Base-by-base conservation (phyloP, 2,329 filamentous ascomycete species). In the Fusarium mangiferae region DNA sequence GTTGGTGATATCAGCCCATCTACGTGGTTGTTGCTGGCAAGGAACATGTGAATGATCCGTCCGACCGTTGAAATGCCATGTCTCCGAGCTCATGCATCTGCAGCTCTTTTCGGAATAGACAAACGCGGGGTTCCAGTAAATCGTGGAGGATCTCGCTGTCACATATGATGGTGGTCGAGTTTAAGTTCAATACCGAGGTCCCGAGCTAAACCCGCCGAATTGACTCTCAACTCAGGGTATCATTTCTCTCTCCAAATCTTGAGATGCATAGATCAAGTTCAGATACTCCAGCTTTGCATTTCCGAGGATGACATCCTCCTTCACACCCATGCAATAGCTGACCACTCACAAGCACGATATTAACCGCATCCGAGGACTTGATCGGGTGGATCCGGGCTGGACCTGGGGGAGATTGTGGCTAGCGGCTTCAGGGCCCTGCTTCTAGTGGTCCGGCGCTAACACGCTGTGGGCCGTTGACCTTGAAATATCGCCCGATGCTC, bases 351-450 rank as follows among this genome's bases (percentile, higher is more conserved):
- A 9, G 41, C 49, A 39, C 48, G 48, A 55, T 42, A 52, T 64
- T 65, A 54, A 68, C 71, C 58, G 55, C 54, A n/a, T 59, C 58
- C 51, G 58, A 66, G 71, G 66, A 61, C 49, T 41, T 26, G 30
- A 64, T 74, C 71, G 71, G 71, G 71, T 72, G 71, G 71, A 74
- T 62, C 67, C 71, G 71, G 71, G 71, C 71, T 72, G 71, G 62
- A 72, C 68, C 71, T 65, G 71, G 71, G 71, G 68, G 68, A 67
- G 24, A 35, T 11, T 67, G 26, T 42, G 46, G 46, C 55, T 74
- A 68, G 71, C 67, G 71, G 60, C 22, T 36, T 59, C 61, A 67
- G 59, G 57, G 36, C 42, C 67, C 56, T 46, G 36, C 52, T 74
- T 74, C 63, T 74, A 74, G 71, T 74, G 71, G 71, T 62, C 46